A percentile compares a stretch with the other conserved stretches of the same genome.
Evolutionary conservation across 176 grass and related monocot genomes (phyloP).

Genomic region (Avena sativa): DNA sequence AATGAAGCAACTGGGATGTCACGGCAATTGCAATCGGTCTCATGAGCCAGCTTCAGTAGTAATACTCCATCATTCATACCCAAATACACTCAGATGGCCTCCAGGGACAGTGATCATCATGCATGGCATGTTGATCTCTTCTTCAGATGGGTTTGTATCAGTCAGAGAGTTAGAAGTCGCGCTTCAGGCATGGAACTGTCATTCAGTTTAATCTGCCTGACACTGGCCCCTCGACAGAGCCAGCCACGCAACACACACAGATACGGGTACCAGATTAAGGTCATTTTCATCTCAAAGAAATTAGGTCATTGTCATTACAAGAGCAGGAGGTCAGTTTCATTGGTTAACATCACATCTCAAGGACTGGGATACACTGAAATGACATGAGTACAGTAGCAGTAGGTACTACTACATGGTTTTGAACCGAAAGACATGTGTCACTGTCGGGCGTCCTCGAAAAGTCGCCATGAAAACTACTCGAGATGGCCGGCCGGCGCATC

Average conservation of each 20-base stretch:
- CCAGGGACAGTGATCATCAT: neutral
- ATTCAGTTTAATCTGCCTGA: neutral
- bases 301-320: neutral
- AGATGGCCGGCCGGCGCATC: neutral
- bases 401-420: neutral
- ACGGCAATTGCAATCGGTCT: neutral
- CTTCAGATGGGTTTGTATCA: too few species aligned
- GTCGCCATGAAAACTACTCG: conserved; percentile 8
- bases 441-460: neutral
- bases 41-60: neutral
- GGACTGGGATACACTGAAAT: neutral
- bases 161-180: neutral
- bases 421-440: conserved; percentile 8
- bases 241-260: neutral
- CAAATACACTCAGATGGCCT: neutral
- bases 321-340: neutral
- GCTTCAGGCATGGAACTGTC: neutral
- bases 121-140: neutral
- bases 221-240: neutral
- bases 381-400: neutral
- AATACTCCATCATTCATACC: neutral
- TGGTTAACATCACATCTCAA: neutral
- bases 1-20: neutral
- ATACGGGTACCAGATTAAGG: neutral
- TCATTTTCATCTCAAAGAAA: conserved; percentile 6